Conservation (phyloP, 768 basidiomycete genomes). For the Ephemerocybe angulata region DNA sequence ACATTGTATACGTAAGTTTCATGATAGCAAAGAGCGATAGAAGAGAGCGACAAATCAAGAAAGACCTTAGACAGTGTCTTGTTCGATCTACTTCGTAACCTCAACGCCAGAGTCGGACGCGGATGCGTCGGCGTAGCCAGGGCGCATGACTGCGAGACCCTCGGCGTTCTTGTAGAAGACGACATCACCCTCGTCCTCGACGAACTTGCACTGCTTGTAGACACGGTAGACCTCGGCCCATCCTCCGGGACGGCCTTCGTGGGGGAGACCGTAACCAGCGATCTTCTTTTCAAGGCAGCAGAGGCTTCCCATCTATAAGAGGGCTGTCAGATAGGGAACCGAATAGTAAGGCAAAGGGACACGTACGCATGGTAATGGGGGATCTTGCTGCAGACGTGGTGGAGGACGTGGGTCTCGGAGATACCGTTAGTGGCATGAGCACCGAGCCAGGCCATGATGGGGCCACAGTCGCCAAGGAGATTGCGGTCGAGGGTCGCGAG, state of each 20-base stretch:
- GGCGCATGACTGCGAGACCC: slow-evolving; percentile 71
- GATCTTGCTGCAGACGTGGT: slow-evolving; percentile 93
- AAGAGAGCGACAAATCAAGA: too few relatives aligned
- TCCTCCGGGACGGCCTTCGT: slow-evolving; percentile 72
- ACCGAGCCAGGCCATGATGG: slow-evolving; percentile 81
- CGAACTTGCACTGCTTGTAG: slow-evolving; percentile 82
- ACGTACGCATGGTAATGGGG: slow-evolving; percentile 93
- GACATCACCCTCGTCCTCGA: slow-evolving; percentile 91
- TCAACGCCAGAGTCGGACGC: slow-evolving; percentile 55
- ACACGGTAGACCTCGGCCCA: slow-evolving; percentile 81
- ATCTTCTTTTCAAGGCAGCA: slow-evolving; percentile 74
- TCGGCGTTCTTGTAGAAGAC: slow-evolving; percentile 87
- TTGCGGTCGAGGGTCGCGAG: slow-evolving; percentile 86
- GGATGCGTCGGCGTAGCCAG: slow-evolving; percentile 59
- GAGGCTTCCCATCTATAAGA: slow-evolving; percentile 80
- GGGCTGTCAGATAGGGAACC: slow-evolving; percentile 1
- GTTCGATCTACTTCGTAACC: slow-evolving; percentile 39
- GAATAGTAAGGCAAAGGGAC: slow-evolving; percentile 19
- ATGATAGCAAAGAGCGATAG: too few relatives aligned
- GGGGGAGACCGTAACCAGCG: slow-evolving; percentile 54
- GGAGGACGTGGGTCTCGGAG: slow-evolving; percentile 88
- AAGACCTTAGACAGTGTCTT: background rate
- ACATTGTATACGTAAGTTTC: too few relatives aligned
- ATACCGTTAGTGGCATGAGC: slow-evolving; percentile 86
- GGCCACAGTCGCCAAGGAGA: slow-evolving; percentile 75